phyloP scores from a whole-genome alignment of 345 rosid genomes.

The Angophora floribunda region DNA sequence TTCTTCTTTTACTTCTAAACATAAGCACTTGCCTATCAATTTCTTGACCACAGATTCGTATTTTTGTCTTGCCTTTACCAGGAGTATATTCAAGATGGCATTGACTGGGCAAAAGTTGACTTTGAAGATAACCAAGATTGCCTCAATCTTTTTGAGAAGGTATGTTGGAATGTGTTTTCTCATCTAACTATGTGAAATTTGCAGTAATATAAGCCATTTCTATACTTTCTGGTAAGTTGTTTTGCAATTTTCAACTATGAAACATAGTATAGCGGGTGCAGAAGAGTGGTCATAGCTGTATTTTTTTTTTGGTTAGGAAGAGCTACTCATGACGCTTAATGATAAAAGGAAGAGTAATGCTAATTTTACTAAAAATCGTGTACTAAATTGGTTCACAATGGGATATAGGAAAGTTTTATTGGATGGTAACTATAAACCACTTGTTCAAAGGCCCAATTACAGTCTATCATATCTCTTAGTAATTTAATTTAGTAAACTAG shows the following conservation, averaged over 20 bases:
- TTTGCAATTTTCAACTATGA: neutral
- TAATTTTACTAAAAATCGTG: neutral
- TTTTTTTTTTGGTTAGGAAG: neutral
- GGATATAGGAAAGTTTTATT: neutral
- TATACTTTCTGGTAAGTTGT: neutral
- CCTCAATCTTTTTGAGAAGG: slow-evolving; percentile 99
- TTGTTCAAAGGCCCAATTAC: neutral
- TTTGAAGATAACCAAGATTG: slow-evolving; percentile 98
- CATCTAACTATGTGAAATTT: neutral
- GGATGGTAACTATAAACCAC: neutral
- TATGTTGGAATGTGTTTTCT: slow-evolving; percentile 2
- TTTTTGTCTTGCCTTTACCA: slow-evolving; percentile 12
- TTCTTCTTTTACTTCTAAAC: neutral
- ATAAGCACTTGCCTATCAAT: neutral
- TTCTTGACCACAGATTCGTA: neutral
- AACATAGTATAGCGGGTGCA: neutral
- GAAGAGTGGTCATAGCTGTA: neutral
- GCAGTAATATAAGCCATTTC: neutral
- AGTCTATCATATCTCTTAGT: neutral
- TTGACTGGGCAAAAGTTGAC: slow-evolving; percentile 97
- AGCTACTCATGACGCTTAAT: neutral
- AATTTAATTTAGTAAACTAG: neutral
- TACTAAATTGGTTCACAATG: neutral
- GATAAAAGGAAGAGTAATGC: neutral
- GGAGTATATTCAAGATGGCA: slow-evolving; percentile 99